Percentiles rank a stretch among this genome's conserved stretches.
These are phyloP conservation scores for Mycosphaerella arachidis DNA, from an alignment of 2,329 filamentous ascomycete genomes.

Conservation along the genomic window DNA sequence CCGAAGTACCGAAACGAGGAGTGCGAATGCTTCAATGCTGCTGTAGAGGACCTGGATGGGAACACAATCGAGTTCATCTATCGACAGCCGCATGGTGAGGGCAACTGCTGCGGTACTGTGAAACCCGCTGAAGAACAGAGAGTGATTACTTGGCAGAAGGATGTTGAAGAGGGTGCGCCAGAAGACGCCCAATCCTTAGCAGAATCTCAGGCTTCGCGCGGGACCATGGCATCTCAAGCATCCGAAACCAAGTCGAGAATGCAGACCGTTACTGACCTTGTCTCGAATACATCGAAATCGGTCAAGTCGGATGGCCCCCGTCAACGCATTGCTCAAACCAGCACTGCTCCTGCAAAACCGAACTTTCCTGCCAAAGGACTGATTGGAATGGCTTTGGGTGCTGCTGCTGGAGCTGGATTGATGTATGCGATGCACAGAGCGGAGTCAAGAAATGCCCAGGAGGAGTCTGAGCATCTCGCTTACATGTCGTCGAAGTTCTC, in stretches of 20 bases:
- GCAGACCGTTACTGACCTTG: slow-evolving; percentile 25
- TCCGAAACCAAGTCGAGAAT: slow-evolving; percentile 22
- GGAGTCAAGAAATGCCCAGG: slow-evolving; percentile 47
- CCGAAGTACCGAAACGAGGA: slow-evolving; percentile 51
- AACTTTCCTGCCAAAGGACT: slow-evolving; percentile 25
- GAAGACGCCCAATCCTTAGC: slow-evolving; percentile 22
- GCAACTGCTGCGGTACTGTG: slow-evolving; percentile 36
- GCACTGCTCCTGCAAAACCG: slow-evolving; percentile 16
- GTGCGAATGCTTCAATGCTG: slow-evolving; percentile 57
- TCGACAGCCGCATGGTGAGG: slow-evolving; percentile 34
- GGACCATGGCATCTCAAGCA: slow-evolving; percentile 10
- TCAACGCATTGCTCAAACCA: slow-evolving; percentile 15
- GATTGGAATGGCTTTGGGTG: slow-evolving; percentile 72
- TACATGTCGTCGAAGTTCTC: slow-evolving; percentile 20
- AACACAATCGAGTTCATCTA: slow-evolving; percentile 79
- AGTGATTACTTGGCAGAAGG: slow-evolving; percentile 45
- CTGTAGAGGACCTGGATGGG: slow-evolving; percentile 71
- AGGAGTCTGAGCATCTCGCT: slow-evolving; percentile 35
- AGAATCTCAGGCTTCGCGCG: slow-evolving; percentile 6
- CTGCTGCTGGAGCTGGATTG: slow-evolving; percentile 70
- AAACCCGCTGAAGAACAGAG: slow-evolving; percentile 38
- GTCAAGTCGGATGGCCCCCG: slow-evolving; percentile 18
- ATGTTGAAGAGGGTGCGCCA: slow-evolving; percentile 30
- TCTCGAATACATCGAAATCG: slow-evolving; percentile 22
- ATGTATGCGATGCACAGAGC: slow-evolving; percentile 69